Evolutionary conservation across 345 rosid species (phyloP).

Genomic region (Acer saccharum): DNA sequence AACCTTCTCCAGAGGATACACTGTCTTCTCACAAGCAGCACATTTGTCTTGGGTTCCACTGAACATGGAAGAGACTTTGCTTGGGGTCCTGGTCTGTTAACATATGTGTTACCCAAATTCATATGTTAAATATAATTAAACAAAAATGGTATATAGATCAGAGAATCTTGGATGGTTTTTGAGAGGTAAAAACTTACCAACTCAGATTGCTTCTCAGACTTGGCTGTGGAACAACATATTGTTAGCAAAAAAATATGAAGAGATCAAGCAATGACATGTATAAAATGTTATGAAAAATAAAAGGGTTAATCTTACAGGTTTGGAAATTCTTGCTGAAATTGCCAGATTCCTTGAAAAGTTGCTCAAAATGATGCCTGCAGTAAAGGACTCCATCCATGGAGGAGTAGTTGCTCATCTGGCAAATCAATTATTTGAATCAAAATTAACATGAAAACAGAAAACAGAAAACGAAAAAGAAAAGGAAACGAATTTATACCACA

Average conservation of each 20-base stretch:
- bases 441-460: background rate
- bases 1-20: conserved; percentile 96
- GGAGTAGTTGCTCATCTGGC: conserved; percentile 95
- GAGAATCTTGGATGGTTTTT: background rate
- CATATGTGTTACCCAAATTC: background rate
- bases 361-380: conserved; percentile 98
- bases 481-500: conserved; percentile 36
- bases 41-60: conserved; percentile 97
- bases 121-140: background rate
- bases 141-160: background rate
- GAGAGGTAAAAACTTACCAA: conserved; percentile 42
- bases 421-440: background rate
- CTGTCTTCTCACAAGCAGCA: conserved; percentile 81
- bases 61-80: conserved; percentile 83
- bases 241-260: conserved; percentile 2
- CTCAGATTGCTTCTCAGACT: conserved; percentile 57
- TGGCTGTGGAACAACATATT: conserved; percentile 35
- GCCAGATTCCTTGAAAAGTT: conserved; percentile 98
- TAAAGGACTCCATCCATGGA: conserved; percentile 98
- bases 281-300: background rate
- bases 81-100: conserved; percentile 70
- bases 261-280: background rate
- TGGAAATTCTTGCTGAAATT: conserved; percentile 97
- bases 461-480: background rate
- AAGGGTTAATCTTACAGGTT: conserved; percentile 36